Evolutionary conservation across 768 basidiomycete species (phyloP), one percentile per base, ranked within the genome.

Genomic region (Tephrocybe sp.): DNA sequence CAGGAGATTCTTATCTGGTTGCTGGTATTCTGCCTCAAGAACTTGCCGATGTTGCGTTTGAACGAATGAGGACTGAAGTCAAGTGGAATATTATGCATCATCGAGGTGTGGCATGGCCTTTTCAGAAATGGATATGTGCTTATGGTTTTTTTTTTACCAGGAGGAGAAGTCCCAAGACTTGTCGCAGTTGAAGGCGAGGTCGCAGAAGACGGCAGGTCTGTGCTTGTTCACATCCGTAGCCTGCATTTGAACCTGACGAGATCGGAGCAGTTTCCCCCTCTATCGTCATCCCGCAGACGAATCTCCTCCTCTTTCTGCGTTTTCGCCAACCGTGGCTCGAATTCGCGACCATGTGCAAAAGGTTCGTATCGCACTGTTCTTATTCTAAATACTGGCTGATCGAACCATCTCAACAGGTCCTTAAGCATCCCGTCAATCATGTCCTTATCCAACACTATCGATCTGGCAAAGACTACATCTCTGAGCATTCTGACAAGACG

Each of bases 401-500:
- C 4, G 29, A n/a, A n/a, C n/a, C 1, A 37, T 30, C 7, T 22
- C 27, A 13, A 24, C 16, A 73, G 70, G 60, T 64, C 22, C 60
- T 74, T 1, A 60, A 70, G 19, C 87, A 88, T 49, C 84, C 83
- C 1, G 80, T 91, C 4, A 92, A 92, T 59, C 89, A 92, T 57
- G 89, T 88, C 41, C 77, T 92, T 24, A 88, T 91, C 42, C 90
- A 91, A 59, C 76, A 80, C 61, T 91, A 91, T 61, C 86, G 89
- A 49, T 76, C 75, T 11, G 90, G 89, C 4, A 79, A 78, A 23
- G 90, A 91, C 65, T 87, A 84, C 65, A 91, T 91, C 54, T 90
- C 88, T 0, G 88, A 91, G 57, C 89, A 92, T 64, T 87, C 86
- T 0, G 89, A 92, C 65, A 92, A 92, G 68, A 92, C 89, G 4